A percentile compares a stretch with the other conserved stretches of the same genome.
These are phyloP conservation scores for Kregervanrija fluxuum DNA, from an alignment of 805 yeast species.

Conservation along the genomic window DNA sequence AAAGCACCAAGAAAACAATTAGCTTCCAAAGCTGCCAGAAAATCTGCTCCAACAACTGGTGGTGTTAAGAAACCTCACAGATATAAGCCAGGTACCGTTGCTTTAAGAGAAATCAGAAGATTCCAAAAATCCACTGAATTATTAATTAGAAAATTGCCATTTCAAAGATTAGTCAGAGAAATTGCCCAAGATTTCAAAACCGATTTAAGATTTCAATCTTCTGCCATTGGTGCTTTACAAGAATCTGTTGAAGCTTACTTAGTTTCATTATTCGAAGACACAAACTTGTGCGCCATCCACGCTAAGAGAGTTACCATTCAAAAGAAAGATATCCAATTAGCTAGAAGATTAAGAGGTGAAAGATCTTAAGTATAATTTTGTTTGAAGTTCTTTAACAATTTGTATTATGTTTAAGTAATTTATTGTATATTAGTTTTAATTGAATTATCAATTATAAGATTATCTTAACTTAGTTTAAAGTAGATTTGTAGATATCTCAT, in stretches of 20 bases:
- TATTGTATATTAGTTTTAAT: slow-evolving; percentile 18
- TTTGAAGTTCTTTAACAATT: slow-evolving; percentile 1
- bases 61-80: slow-evolving; percentile 95
- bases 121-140: slow-evolving; percentile 95
- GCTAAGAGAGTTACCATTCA: slow-evolving; percentile 98
- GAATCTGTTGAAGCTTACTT: slow-evolving; percentile 98
- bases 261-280: slow-evolving; percentile 93
- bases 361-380: slow-evolving; percentile 49
- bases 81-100: slow-evolving; percentile 96
- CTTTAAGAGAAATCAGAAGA: slow-evolving; percentile 94
- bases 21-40: slow-evolving; percentile 90
- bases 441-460: background rate
- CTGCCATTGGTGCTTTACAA: slow-evolving; percentile 96
- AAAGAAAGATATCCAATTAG: slow-evolving; percentile 96
- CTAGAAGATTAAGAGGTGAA: slow-evolving; percentile 97
- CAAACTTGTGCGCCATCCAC: slow-evolving; percentile 97
- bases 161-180: slow-evolving; percentile 95
- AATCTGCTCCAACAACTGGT: slow-evolving; percentile 85
- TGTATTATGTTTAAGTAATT: slow-evolving; percentile 4
- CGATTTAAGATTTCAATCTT: slow-evolving; percentile 92
- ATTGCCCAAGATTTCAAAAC: slow-evolving; percentile 92
- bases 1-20: slow-evolving; percentile 92
- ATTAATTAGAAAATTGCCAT: slow-evolving; percentile 91
- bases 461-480: too few species aligned
- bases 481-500: too few species aligned